Evolutionary conservation across 129 eudicot species (phyloP).

Genomic region (Helichrysum umbraculigerum): DNA sequence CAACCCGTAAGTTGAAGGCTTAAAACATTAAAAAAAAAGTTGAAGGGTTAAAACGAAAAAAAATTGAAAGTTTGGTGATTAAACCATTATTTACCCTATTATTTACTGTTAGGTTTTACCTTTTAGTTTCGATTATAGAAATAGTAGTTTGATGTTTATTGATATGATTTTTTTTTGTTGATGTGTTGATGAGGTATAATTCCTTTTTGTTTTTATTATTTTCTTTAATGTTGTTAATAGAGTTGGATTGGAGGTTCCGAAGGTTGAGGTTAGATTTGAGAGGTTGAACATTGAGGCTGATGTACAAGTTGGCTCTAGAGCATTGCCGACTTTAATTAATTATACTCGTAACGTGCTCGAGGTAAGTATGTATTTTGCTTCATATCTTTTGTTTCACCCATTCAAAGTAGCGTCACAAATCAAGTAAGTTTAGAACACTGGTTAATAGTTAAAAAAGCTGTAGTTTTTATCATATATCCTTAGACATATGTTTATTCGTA

Average conservation of each 20-base stretch:
- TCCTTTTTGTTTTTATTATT: background rate
- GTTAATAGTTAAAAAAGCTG: background rate
- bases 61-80: no score
- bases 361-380: conserved; percentile 38
- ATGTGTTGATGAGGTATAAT: background rate
- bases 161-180: background rate
- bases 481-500: background rate
- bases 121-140: no score
- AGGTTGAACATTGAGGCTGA: conserved; percentile 56
- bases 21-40: no score
- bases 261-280: conserved; percentile 89
- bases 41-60: no score
- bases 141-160: no score
- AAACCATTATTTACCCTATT: no score
- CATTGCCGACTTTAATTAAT: conserved; percentile 83
- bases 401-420: background rate
- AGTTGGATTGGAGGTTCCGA: conserved; percentile 81
- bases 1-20: no score
- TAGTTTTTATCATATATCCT: background rate
- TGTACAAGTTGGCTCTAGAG: conserved; percentile 77
- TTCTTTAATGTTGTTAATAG: conserved; percentile 29
- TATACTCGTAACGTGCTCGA: conserved; percentile 60
- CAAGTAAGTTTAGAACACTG: background rate
- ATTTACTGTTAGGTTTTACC: no score
- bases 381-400: background rate